These are phyloP conservation scores for Pueraria montana DNA, from an alignment of 306 rosid genomes.

Conservation along the genomic window DNA sequence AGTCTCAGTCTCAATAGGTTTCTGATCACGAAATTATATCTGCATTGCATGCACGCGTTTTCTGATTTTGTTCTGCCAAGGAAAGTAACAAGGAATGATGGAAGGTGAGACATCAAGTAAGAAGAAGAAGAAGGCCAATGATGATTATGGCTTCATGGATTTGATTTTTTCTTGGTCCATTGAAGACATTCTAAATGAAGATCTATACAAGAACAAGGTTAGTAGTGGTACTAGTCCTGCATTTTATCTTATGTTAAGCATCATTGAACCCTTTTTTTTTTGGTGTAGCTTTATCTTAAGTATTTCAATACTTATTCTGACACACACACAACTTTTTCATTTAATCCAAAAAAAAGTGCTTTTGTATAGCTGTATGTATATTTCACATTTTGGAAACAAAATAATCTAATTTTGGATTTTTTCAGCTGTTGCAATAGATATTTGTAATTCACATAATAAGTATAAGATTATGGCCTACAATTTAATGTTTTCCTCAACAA, in stretches of 20 bases:
- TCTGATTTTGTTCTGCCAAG: neutral
- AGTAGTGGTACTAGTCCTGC: neutral
- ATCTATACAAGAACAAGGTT: conserved; percentile 48
- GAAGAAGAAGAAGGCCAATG: conserved; percentile 23
- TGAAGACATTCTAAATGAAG: conserved; percentile 54
- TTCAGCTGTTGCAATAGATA: neutral
- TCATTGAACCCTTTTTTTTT: neutral
- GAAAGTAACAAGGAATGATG: conserved; percentile 40
- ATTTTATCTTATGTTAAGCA: neutral
- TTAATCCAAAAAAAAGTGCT: neutral
- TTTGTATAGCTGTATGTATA: neutral
- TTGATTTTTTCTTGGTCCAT: conserved; percentile 68
- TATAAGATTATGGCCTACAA: neutral
- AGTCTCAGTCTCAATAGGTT: neutral
- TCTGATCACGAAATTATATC: neutral
- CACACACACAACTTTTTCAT: neutral
- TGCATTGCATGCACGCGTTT: neutral
- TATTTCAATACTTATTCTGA: neutral
- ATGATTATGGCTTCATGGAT: conserved; percentile 51
- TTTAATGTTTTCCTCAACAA: neutral
- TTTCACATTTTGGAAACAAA: neutral
- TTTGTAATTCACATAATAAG: neutral
- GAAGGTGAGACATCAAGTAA: conserved; percentile 29
- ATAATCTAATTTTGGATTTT: neutral
- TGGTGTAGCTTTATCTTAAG: neutral